Conservation (phyloP, 805 yeast genomes). For the Ogataea trehalophila region DNA sequence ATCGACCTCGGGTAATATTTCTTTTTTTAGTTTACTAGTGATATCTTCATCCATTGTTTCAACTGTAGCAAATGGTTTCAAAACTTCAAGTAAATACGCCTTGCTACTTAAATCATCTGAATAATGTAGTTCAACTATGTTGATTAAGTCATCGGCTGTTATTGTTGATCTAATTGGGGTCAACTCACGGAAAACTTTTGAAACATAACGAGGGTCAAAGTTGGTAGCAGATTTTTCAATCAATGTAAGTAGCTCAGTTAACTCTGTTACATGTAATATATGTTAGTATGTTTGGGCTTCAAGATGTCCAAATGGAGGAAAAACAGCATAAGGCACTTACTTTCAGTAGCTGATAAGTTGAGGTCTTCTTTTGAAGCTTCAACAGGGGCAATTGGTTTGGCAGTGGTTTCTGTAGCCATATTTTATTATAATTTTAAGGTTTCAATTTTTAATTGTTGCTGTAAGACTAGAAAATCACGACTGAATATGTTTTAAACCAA, state of each 20-base stretch:
- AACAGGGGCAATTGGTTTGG: background rate
- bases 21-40: constrained; percentile 24
- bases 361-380: background rate
- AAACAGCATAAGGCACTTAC: constrained; percentile 8
- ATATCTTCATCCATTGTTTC: constrained; percentile 31
- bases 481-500: too few relatives aligned
- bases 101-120: constrained; percentile 44
- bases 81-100: constrained; percentile 34
- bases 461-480: background rate
- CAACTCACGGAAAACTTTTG: constrained; percentile 80
- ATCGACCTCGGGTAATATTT: constrained; percentile 72
- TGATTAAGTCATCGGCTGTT: constrained; percentile 47
- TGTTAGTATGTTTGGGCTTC: constrained; percentile 6
- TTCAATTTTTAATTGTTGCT: background rate
- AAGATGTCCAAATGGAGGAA: background rate
- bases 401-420: background rate
- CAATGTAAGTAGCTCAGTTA: constrained; percentile 18
- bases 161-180: constrained; percentile 68
- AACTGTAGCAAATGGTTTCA: constrained; percentile 28
- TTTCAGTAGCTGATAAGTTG: constrained; percentile 2
- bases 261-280: constrained; percentile 4
- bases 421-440: background rate
- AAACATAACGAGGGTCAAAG: constrained; percentile 81
- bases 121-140: constrained; percentile 52
- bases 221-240: constrained; percentile 37